Evolutionary conservation across 2,329 filamentous ascomycete genomes (phyloP).

Genomic region (Cladosporium sp.): DNA sequence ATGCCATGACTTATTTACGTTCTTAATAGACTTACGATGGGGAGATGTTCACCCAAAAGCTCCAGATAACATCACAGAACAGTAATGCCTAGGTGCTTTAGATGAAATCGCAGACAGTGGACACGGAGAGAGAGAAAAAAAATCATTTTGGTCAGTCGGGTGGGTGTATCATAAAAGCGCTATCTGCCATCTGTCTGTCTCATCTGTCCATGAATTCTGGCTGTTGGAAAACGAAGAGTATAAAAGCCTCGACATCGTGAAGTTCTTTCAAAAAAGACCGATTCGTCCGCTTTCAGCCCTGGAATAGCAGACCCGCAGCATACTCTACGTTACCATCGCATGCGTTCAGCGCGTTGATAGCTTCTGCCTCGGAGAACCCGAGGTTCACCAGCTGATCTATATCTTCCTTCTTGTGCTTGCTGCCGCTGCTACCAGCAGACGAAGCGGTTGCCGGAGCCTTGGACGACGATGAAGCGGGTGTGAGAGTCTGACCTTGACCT

Average conservation of each 20-base stretch:
- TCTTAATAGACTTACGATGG: too few species aligned
- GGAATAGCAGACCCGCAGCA: conserved; percentile 78
- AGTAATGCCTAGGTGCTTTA: too few species aligned
- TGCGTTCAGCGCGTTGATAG: conserved; percentile 77
- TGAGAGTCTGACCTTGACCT: conserved; percentile 36
- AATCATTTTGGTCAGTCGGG: neutral
- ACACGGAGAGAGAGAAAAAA: neutral
- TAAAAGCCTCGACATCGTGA: neutral
- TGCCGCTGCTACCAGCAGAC: conserved; percentile 25
- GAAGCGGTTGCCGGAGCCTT: conserved; percentile 25
- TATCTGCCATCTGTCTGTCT: neutral
- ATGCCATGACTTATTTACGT: too few species aligned
- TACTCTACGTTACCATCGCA: conserved; percentile 84
- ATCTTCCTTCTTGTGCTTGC: conserved; percentile 59
- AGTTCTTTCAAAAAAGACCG: neutral
- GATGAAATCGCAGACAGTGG: neutral
- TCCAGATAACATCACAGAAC: too few species aligned
- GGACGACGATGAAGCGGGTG: conserved; percentile 23
- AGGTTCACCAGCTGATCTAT: conserved; percentile 76
- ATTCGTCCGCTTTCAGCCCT: conserved; percentile 22
- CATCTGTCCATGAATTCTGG: neutral
- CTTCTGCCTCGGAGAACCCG: conserved; percentile 75
- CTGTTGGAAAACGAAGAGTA: neutral
- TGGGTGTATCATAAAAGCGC: neutral
- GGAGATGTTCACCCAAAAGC: too few species aligned